Evolutionary conservation across 1,284 basidiomycete species (phyloP).

Genomic region (Mycosarcoma maydis): DNA sequence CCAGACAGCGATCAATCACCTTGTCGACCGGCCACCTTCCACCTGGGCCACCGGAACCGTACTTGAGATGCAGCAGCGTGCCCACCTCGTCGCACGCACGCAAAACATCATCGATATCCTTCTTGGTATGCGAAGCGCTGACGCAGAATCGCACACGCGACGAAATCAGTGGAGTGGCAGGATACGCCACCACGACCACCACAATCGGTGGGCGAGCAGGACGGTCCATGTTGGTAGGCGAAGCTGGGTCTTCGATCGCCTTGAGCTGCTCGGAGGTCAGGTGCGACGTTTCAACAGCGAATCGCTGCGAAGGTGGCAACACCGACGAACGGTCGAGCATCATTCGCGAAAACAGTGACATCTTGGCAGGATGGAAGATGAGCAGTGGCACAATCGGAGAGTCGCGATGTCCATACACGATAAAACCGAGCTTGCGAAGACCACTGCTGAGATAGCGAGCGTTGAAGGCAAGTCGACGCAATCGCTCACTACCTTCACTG

Average conservation of each 20-base stretch:
- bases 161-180: slow-evolving; percentile 89
- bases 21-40: slow-evolving; percentile 85
- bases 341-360: slow-evolving; percentile 63
- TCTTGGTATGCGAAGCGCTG: slow-evolving; percentile 93
- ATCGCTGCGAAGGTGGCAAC: slow-evolving; percentile 59
- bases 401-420: slow-evolving; percentile 90
- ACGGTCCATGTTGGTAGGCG: slow-evolving; percentile 31
- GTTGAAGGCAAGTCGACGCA: slow-evolving; percentile 93
- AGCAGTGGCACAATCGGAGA: slow-evolving; percentile 93
- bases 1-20: slow-evolving; percentile 78
- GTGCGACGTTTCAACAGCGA: slow-evolving; percentile 41
- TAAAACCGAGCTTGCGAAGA: slow-evolving; percentile 92
- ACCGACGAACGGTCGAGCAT: slow-evolving; percentile 60
- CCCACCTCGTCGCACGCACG: slow-evolving; percentile 93
- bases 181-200: slow-evolving; percentile 68
- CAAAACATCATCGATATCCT: slow-evolving; percentile 89
- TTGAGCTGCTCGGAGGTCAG: slow-evolving; percentile 40
- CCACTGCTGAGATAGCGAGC: slow-evolving; percentile 88
- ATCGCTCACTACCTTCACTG: slow-evolving; percentile 79
- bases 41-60: slow-evolving; percentile 74
- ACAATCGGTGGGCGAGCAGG: slow-evolving; percentile 60
- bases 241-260: slow-evolving; percentile 47
- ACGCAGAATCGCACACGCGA: slow-evolving; percentile 93
- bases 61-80: slow-evolving; percentile 79
- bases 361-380: slow-evolving; percentile 82